phyloP scores from a whole-genome alignment of 441 rosid species.

The Cnidoscolus chayamansa region DNA sequence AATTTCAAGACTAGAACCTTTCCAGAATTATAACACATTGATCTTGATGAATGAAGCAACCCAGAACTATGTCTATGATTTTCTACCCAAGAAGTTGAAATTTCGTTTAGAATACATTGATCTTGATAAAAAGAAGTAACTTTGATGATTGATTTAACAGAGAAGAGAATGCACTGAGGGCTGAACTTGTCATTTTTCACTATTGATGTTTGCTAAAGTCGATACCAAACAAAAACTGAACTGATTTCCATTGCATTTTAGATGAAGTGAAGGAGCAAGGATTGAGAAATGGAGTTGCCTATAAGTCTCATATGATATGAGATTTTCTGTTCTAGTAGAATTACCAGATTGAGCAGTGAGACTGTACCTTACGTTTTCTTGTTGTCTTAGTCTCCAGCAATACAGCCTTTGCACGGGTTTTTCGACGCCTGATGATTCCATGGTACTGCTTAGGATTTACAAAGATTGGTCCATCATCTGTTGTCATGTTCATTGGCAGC shows the following conservation, averaged over 20 bases:
- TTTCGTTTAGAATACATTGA: too few species aligned
- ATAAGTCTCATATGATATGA: background rate
- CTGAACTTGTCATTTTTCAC: background rate
- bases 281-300: background rate
- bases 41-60: background rate
- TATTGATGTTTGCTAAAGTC: background rate
- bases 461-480: conserved; percentile 77
- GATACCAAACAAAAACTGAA: background rate
- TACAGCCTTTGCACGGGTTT: conserved; percentile 81
- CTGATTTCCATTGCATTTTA: background rate
- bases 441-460: conserved; percentile 94
- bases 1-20: background rate
- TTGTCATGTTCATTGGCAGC: conserved; percentile 70
- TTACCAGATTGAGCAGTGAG: background rate
- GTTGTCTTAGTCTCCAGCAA: conserved; percentile 42
- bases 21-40: background rate
- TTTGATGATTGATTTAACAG: background rate
- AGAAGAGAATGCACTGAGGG: background rate
- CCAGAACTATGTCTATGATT: too few species aligned
- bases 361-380: conserved; percentile 59
- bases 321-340: background rate
- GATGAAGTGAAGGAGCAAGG: background rate
- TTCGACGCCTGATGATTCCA: conserved; percentile 77
- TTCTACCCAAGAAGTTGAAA: too few species aligned
- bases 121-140: too few species aligned